Evolutionary conservation across 345 rosid species (phyloP).

Genomic region (Camelina neglecta): DNA sequence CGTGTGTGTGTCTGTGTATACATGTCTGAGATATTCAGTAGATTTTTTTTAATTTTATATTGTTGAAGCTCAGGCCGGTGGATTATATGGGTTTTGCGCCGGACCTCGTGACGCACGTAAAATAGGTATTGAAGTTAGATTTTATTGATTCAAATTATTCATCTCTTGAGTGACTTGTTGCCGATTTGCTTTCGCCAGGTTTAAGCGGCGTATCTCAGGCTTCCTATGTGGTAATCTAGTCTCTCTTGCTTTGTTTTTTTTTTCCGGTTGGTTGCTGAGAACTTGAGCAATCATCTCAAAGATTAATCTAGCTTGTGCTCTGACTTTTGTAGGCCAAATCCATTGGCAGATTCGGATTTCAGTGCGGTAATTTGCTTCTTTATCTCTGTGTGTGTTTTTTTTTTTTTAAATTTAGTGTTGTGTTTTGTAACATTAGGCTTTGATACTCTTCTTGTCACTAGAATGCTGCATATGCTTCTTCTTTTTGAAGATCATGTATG

Average conservation of each 20-base stretch:
- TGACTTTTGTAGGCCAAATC: conserved; percentile 63
- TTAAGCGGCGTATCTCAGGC: conserved; percentile 65
- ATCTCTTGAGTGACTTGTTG: background rate
- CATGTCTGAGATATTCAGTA: background rate
- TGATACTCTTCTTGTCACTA: background rate
- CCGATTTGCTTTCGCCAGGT: conserved; percentile 49
- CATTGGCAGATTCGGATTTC: conserved; percentile 60
- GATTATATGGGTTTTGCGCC: conserved; percentile 69
- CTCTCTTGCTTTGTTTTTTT: background rate
- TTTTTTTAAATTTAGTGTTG: background rate
- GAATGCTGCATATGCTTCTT: conserved; percentile 16
- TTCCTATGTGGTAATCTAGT: conserved; percentile 66
- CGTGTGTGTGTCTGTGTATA: no score
- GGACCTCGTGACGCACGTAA: conserved; percentile 69
- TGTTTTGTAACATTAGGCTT: background rate
- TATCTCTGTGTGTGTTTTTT: background rate
- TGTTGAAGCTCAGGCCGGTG: conserved; percentile 63
- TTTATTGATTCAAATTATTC: background rate
- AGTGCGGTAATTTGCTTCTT: conserved; percentile 62
- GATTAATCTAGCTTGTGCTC: background rate
- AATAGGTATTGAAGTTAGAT: conserved; percentile 46
- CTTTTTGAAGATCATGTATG: conserved; percentile 1
- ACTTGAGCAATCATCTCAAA: background rate
- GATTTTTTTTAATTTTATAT: background rate
- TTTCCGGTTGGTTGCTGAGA: background rate